These are phyloP conservation scores for Eimeria zaria DNA, from an alignment of 169 alveolate genomes.

Conservation along the genomic window DNA sequence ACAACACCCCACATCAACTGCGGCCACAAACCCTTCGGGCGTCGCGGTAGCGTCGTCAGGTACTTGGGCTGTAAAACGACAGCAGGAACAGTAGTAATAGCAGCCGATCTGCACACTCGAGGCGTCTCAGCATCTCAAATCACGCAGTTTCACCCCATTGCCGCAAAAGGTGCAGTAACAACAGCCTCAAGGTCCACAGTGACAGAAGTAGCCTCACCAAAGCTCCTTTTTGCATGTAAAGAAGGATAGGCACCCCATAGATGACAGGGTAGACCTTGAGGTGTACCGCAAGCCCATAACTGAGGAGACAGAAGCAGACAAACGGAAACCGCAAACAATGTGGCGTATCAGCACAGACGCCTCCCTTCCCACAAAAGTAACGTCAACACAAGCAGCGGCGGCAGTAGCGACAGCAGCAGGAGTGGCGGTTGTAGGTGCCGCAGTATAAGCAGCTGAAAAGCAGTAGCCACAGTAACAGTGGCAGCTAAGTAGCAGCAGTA, in stretches of 20 bases:
- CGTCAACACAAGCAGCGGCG: conserved; percentile 89
- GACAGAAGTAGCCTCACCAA: conserved; percentile 13
- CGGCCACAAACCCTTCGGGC: conserved; percentile 13
- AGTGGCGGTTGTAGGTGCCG: background rate
- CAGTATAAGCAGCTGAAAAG: background rate
- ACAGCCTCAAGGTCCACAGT: background rate
- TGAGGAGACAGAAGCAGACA: conserved; percentile 88
- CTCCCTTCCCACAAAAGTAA: background rate
- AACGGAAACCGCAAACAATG: background rate
- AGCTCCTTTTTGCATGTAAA: conserved; percentile 69
- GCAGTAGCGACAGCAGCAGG: conserved; percentile 13
- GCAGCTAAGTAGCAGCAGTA: background rate
- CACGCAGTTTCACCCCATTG: background rate
- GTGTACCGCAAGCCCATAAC: conserved; percentile 98
- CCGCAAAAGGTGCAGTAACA: conserved; percentile 82
- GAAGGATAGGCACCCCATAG: conserved; percentile 95
- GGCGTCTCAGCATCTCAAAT: background rate
- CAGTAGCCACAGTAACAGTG: background rate
- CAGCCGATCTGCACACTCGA: background rate
- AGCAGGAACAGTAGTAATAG: background rate
- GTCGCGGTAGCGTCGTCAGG: background rate
- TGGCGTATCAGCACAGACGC: background rate
- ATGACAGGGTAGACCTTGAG: conserved; percentile 98
- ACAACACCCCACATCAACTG: conserved; percentile 15
- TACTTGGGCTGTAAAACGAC: conserved; percentile 23